Conservation (phyloP, 495 filamentous ascomycete species). For the Penicillium pancosmium region DNA sequence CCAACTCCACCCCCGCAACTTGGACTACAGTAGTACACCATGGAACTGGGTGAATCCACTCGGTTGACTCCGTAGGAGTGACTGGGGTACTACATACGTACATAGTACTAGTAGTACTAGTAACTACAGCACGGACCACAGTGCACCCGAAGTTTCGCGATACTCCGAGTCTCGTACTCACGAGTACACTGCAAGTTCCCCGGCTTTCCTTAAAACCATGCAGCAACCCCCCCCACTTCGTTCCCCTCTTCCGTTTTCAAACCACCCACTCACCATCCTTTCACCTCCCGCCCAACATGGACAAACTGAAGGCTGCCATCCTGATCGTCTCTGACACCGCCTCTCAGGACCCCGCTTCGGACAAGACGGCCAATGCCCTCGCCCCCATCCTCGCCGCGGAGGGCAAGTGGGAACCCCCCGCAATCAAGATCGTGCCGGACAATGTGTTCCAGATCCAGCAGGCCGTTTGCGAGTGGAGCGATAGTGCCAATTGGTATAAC, state of each 20-base stretch:
- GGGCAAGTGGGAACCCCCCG: constrained; percentile 69
- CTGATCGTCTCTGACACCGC: constrained; percentile 95
- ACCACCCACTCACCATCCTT: constrained; percentile 19
- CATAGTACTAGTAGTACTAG: background rate
- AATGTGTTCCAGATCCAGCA: constrained; percentile 72
- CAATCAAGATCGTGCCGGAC: constrained; percentile 81
- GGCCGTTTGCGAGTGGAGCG: constrained; percentile 68
- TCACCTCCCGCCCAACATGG: constrained; percentile 16
- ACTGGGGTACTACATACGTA: background rate
- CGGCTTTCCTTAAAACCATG: background rate
- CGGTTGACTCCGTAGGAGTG: background rate
- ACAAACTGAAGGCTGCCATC: constrained; percentile 59
- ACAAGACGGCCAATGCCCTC: constrained; percentile 67
- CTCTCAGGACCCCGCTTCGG: constrained; percentile 75
- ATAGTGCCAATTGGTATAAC: constrained; percentile 62
- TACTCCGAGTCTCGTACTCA: background rate
- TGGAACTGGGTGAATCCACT: background rate
- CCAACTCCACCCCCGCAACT: constrained; percentile 1
- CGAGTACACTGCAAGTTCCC: no score
- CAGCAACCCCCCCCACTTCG: background rate
- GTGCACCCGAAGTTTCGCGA: constrained; percentile 20
- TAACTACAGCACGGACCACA: constrained; percentile 20
- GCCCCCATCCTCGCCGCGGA: constrained; percentile 66
- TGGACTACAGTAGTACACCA: background rate
- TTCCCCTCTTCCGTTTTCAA: constrained; percentile 13